phyloP scores from a whole-genome alignment of 2,329 filamentous ascomycete species.

The Karstenula rhodostoma region DNA sequence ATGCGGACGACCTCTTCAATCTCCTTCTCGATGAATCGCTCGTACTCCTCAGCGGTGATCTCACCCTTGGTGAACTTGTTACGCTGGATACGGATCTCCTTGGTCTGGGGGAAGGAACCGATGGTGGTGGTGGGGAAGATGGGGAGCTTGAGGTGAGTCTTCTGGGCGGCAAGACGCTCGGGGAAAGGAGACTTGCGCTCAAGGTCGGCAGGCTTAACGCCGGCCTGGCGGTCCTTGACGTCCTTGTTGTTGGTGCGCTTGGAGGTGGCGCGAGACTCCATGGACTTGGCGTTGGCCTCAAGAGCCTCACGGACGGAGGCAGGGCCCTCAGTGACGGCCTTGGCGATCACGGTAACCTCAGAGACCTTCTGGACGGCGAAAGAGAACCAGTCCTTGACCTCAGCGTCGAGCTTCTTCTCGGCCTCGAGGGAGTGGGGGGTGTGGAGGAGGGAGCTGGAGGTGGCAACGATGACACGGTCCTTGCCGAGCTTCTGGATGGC shows the following conservation, averaged over 20 bases:
- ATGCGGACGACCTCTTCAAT: constrained; percentile 94
- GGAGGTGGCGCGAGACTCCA: constrained; percentile 89
- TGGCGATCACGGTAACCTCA: constrained; percentile 92
- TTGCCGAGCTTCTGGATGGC: constrained; percentile 96
- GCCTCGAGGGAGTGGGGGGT: constrained; percentile 96
- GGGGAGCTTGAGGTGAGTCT: constrained; percentile 90
- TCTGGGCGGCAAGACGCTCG: constrained; percentile 83
- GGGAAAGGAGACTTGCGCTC: constrained; percentile 92
- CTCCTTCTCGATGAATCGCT: constrained; percentile 99
- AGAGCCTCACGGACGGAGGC: constrained; percentile 86
- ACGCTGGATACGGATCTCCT: constrained; percentile 95
- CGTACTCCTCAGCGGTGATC: constrained; percentile 90
- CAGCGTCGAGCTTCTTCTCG: constrained; percentile 96
- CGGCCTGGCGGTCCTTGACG: constrained; percentile 95
- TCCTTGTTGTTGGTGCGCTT: constrained; percentile 95
- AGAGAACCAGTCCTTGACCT: constrained; percentile 98
- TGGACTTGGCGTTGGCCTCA: constrained; percentile 95
- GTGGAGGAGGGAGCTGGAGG: constrained; percentile 97
- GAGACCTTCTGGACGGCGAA: constrained; percentile 94
- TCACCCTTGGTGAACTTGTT: constrained; percentile 99
- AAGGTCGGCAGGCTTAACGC: constrained; percentile 85
- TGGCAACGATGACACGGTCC: constrained; percentile 95
- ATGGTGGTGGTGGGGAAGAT: constrained; percentile 99
- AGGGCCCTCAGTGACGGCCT: constrained; percentile 93
- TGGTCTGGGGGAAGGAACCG: constrained; percentile 98